Base-by-base conservation (phyloP, 139 green algal genomes). In the Ettlia oleoabundans region DNA sequence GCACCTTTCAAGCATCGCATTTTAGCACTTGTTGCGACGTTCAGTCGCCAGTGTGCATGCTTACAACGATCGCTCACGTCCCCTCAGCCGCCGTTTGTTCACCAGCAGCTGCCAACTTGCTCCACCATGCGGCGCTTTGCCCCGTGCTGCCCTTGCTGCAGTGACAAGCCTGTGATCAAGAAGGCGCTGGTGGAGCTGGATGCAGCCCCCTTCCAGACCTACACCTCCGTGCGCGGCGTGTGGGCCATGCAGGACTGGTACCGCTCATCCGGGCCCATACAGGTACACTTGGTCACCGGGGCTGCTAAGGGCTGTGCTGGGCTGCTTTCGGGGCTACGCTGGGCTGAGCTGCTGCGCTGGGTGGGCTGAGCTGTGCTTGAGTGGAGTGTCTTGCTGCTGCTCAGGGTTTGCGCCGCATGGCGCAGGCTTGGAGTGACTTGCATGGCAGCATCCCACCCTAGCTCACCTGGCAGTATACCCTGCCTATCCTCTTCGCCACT, bases 211-310 rank as follows among this genome's bases (percentile, higher is more conserved):
- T 90, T 94, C 62, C 61, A 41, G n/a, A 79, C 62, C n/a, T 94
- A 89, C 82, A 77, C 42, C n/a, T 40, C 77, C 26, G 21, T 68
- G 62, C 82, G 90, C 4, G 83, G 81, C n/a, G 32, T 83, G 21
- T 94, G 91, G 90, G 87, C 80, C 32, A 38, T 89, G 21, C 53
- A 88, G 35, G 91, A 94, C 88, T 84, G 83, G 63, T 94, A 86
- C 85, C 58, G 87, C 30, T 88, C 52, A 68, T 91, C 91, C 1
- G 91, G 90, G 1, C 91, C 91, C 21, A 94, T 94, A 71, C 87
- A 91, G 75, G 72, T 81, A 35, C 19, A 18, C 28, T 9, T 4
- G 40, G 35, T 10, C 24, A 26, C 19, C 22, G 19, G 4, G 24
- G 40, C n/a, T 8, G 15, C 28, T 38, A 21, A n/a, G n/a, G n/a